Base-by-base conservation (phyloP, 2,329 filamentous ascomycete genomes). In the Ceratocystis albifundus region DNA sequence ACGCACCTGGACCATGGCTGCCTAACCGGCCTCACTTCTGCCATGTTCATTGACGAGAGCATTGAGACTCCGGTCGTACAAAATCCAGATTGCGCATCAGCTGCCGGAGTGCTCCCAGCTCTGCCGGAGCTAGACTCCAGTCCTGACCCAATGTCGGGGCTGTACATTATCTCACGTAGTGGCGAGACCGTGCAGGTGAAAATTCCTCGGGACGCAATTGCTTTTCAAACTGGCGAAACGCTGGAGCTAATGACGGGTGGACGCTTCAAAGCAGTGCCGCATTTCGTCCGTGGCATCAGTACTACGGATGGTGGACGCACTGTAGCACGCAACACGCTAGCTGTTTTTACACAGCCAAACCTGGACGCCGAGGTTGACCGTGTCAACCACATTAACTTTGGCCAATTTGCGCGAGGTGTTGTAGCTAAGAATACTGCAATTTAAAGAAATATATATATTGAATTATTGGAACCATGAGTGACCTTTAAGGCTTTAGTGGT, bases 301-400 rank as follows among this genome's bases (percentile, higher is more conserved):
- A 79, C 82, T 0, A 81, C 80, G 57, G 77, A 75, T 46, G 75
- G 80, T 67, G 77, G 76, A 15, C 79, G 78, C 1, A 77, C 78
- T 32, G 81, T 92, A 68, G 88, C 88, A 32, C 79, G 88, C 68
- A 97, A 97, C 77, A 99, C 94, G 8, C 77, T 99, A 70, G 94
- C 94, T 0, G 91, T 97, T 8, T 99, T 97, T 73, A 99, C 93
- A 67, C 94, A 99, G 81, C 94, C 94, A 28, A 96, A 96, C 77
- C 76, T 97, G 68, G 88, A 84, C 71, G 89, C 92, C 71, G 82
- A 85, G 76, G 87, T 93, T 15, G 89, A 93, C 72, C 80, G 84
- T 67, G 79, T 82, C 73, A 80, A 84, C 71, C 81, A 83, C 46
- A 79, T 85, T 66, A 88, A 83, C 48, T 93, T 92, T 80, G 89